phyloP scores from a whole-genome alignment of 768 basidiomycete genomes.

The Lactarius hatsudake region DNA sequence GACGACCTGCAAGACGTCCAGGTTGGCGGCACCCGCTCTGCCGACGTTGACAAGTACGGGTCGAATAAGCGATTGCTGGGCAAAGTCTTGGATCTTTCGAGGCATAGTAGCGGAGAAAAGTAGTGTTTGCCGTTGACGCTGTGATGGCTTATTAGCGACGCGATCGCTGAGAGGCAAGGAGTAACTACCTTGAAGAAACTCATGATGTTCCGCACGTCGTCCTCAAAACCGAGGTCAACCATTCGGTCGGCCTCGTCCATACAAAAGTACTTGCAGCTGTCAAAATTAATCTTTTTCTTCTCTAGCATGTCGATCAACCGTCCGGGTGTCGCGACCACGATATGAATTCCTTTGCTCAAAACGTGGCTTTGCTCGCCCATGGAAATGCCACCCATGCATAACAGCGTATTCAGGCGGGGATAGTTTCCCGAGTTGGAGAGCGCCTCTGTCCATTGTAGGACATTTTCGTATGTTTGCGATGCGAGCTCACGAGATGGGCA shows the following conservation, averaged over 20 bases:
- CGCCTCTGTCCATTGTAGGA: conserved; percentile 80
- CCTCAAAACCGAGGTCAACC: conserved; percentile 99
- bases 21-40: conserved; percentile 94
- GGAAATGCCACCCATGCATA: conserved; percentile 97
- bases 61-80: conserved; percentile 91
- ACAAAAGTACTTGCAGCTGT: conserved; percentile 92
- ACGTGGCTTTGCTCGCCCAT: conserved; percentile 98
- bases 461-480: conserved; percentile 94
- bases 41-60: conserved; percentile 97
- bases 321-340: conserved; percentile 96
- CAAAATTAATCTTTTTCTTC: conserved; percentile 89
- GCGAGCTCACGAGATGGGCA: conserved; percentile 98
- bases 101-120: conserved; percentile 99
- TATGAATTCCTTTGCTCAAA: conserved; percentile 86
- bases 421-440: conserved; percentile 78
- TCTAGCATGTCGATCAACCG: conserved; percentile 97
- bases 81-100: conserved; percentile 97
- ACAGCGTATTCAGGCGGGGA: conserved; percentile 80
- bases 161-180: background rate
- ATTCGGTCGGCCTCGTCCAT: conserved; percentile 99
- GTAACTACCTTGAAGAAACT: conserved; percentile 86
- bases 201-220: conserved; percentile 98
- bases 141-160: background rate
- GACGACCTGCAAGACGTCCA: conserved; percentile 94
- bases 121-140: conserved; percentile 95